Conservation (phyloP, 2,329 filamentous ascomycete species). For the Monosporascus cannonballus region DNA sequence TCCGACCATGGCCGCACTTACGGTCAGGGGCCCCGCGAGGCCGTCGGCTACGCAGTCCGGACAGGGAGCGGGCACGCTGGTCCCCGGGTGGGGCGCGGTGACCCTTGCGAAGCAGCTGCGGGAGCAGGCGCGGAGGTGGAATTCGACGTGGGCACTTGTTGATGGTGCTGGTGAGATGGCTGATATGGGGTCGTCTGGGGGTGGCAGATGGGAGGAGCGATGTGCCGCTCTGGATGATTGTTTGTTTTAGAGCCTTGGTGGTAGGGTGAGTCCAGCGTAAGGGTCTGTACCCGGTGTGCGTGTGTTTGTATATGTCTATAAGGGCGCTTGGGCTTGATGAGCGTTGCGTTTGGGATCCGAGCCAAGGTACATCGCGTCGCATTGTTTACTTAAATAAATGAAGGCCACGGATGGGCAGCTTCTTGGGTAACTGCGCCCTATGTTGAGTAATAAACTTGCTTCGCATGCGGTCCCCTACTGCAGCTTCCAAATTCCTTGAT, state of each 20-base stretch:
- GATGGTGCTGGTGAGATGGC: background rate
- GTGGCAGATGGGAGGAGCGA: background rate
- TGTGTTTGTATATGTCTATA: no score
- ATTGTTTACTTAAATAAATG: no score
- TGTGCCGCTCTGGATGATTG: slow-evolving; percentile 12
- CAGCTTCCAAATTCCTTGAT: no score
- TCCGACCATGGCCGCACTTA: slow-evolving; percentile 29
- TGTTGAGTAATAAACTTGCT: no score
- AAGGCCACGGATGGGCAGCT: no score
- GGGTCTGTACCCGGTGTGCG: slow-evolving; percentile 1
- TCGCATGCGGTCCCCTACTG: no score
- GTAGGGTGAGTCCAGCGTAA: no score
- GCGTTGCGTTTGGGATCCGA: no score
- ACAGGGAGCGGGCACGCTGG: slow-evolving; percentile 23
- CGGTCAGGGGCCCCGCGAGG: slow-evolving; percentile 32
- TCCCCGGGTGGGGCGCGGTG: slow-evolving; percentile 12
- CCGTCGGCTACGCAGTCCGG: slow-evolving; percentile 28
- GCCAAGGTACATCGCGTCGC: no score
- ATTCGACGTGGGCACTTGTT: slow-evolving; percentile 8
- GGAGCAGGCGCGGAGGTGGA: slow-evolving; percentile 19
- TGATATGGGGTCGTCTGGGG: background rate
- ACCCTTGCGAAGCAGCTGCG: slow-evolving; percentile 11
- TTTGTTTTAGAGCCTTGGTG: slow-evolving; percentile 11
- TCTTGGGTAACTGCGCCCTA: no score
- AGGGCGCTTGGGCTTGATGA: no score